A percentile compares a stretch with the other conserved stretches of the same genome.
phyloP scores from a whole-genome alignment of 1,284 basidiomycete species.

The Tetrapyrgos nigripes region DNA sequence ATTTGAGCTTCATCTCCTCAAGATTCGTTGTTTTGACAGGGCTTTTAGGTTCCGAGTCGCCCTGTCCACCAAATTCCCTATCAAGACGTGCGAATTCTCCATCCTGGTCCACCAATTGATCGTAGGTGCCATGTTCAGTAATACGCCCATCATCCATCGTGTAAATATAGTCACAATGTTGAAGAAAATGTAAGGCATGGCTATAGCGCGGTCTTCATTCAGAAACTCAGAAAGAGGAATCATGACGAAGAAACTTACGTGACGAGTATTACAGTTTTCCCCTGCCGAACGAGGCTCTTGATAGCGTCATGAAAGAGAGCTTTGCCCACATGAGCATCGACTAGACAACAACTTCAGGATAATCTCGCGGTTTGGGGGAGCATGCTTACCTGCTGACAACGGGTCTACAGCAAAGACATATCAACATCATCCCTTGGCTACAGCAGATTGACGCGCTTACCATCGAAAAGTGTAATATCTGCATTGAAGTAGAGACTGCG shows the following conservation, averaged over 20 bases:
- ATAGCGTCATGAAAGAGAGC: slow-evolving; percentile 74
- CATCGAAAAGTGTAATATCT: slow-evolving; percentile 75
- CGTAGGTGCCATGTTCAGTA: slow-evolving; percentile 67
- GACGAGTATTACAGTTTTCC: slow-evolving; percentile 73
- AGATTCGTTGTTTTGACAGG: slow-evolving; percentile 36
- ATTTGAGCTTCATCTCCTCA: slow-evolving; percentile 48
- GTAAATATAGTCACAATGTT: slow-evolving; percentile 72
- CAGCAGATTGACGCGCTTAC: not conserved
- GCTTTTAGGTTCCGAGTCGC: slow-evolving; percentile 14
- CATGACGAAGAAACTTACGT: too few relatives aligned
- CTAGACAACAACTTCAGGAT: slow-evolving; percentile 31
- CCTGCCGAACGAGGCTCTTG: slow-evolving; percentile 56
- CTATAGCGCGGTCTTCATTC: too few relatives aligned
- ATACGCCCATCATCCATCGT: slow-evolving; percentile 64
- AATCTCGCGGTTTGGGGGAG: not conserved
- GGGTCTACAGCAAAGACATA: slow-evolving; percentile 46
- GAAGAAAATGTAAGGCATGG: slow-evolving; percentile 79
- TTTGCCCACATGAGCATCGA: slow-evolving; percentile 77
- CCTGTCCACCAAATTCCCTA: slow-evolving; percentile 50
- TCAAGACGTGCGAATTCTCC: slow-evolving; percentile 70
- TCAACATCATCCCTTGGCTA: not conserved
- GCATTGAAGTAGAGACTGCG: slow-evolving; percentile 76
- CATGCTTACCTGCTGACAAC: slow-evolving; percentile 63
- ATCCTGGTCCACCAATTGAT: slow-evolving; percentile 54
- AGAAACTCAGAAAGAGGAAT: too few relatives aligned